Conservation (phyloP, 305 asterid species). For the Coffea humblotiana region DNA sequence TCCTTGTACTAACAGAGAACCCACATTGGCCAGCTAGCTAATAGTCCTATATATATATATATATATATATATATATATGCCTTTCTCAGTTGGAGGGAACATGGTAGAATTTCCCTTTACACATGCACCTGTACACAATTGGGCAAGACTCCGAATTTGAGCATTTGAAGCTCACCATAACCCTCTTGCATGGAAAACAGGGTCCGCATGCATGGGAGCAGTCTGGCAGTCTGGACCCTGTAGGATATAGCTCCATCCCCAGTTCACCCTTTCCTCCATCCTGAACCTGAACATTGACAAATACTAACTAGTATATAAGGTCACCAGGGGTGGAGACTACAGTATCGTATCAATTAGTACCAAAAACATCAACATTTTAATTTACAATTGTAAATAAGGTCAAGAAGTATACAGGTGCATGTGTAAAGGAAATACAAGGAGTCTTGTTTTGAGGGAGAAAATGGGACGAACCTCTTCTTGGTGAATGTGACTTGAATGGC, state of each 20-base stretch:
- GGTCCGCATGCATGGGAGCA: conserved; percentile 91
- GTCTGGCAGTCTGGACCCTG: conserved; percentile 89
- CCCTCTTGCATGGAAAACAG: conserved; percentile 85
- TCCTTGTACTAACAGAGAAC: too few species aligned
- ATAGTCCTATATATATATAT: background rate
- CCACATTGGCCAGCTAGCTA: too few species aligned
- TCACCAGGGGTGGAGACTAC: too few species aligned
- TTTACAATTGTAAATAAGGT: too few species aligned
- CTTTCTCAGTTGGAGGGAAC: conserved; percentile 68
- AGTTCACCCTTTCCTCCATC: conserved; percentile 33
- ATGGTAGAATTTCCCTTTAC: conserved; percentile 85
- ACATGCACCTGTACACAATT: conserved; percentile 84
- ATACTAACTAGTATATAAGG: too few species aligned
- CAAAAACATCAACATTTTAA: too few species aligned
- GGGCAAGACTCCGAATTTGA: conserved; percentile 81
- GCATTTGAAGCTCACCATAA: conserved; percentile 76
- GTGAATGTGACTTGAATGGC: conserved; percentile 23
- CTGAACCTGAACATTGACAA: conserved; percentile 41
- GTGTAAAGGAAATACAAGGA: too few species aligned
- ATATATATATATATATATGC: background rate
- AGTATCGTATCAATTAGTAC: too few species aligned
- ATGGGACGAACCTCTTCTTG: conserved; percentile 36
- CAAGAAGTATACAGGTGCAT: too few species aligned
- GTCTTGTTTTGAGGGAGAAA: background rate
- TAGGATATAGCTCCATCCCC: conserved; percentile 78